phyloP scores from a whole-genome alignment of 2,329 filamentous ascomycete species.

The Aspergillus amoenus region DNA sequence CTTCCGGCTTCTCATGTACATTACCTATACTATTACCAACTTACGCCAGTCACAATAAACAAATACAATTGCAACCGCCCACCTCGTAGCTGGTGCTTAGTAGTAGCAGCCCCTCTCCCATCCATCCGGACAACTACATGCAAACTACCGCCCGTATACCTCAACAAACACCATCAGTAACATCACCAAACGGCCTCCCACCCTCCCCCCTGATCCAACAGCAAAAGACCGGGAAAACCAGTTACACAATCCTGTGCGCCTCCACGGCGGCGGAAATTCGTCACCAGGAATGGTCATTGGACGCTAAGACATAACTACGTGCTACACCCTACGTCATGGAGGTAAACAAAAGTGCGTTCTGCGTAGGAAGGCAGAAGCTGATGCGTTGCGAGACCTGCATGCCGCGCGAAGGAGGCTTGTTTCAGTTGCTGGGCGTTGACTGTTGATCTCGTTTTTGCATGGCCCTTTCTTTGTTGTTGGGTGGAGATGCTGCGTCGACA shows the following conservation, averaged over 20 bases:
- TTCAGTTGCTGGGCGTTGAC: no score
- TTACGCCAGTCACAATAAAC: background rate
- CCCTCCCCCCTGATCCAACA: background rate
- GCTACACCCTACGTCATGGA: background rate
- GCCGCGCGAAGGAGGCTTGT: no score
- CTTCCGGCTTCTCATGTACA: background rate
- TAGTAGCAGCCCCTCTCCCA: no score
- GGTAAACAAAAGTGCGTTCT: background rate
- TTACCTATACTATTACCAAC: background rate
- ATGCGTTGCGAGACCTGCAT: no score
- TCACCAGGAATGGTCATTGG: background rate
- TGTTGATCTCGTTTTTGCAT: no score
- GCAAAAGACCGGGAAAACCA: background rate
- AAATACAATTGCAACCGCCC: no score
- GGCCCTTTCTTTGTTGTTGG: no score
- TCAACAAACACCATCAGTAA: background rate
- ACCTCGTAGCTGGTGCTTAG: no score
- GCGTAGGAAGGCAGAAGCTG: background rate
- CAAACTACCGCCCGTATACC: background rate
- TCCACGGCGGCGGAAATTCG: background rate
- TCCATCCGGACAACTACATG: background rate
- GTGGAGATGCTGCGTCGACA: no score
- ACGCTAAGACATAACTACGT: background rate
- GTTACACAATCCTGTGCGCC: background rate
- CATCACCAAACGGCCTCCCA: background rate